phyloP scores from a whole-genome alignment of 2,329 filamentous ascomycete species.

The Metarhizium guizhouense region DNA sequence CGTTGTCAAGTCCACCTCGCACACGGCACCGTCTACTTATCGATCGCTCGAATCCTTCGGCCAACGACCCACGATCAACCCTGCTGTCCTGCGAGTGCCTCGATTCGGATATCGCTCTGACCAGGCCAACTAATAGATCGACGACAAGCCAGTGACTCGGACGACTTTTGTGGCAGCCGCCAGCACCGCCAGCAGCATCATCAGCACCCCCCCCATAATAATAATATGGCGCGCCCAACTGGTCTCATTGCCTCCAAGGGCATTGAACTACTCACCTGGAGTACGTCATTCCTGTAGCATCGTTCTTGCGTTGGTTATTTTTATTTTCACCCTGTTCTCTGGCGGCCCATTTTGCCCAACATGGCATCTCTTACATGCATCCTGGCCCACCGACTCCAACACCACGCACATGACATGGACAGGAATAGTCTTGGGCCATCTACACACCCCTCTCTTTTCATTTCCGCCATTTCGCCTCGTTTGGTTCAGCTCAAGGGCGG shows the following conservation, averaged over 20 bases:
- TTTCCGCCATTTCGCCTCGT: not conserved
- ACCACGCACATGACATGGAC: not conserved
- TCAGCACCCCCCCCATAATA: not conserved
- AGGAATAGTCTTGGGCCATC: not conserved
- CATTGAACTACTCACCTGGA: slow-evolving; percentile 54
- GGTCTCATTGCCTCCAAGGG: slow-evolving; percentile 53
- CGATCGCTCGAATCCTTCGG: too few relatives aligned
- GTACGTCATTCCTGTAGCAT: slow-evolving; percentile 15
- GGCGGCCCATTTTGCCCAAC: not conserved
- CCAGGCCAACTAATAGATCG: too few relatives aligned
- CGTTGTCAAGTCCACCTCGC: too few relatives aligned
- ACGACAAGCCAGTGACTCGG: not conserved
- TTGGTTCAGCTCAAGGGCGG: not conserved
- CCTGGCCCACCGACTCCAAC: not conserved
- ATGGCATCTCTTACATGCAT: not conserved
- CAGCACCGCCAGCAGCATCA: too few relatives aligned
- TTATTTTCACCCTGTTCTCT: not conserved
- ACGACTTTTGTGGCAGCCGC: not conserved
- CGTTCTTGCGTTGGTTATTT: not conserved
- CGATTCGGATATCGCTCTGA: too few relatives aligned
- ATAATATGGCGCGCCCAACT: slow-evolving; percentile 26
- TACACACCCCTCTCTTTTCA: not conserved
- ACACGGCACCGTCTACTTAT: too few relatives aligned
- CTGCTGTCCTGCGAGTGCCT: too few relatives aligned
- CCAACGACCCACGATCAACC: too few relatives aligned